phyloP scores from a whole-genome alignment of 73 alveolate genomes.

The Blepharisma japonicum region DNA sequence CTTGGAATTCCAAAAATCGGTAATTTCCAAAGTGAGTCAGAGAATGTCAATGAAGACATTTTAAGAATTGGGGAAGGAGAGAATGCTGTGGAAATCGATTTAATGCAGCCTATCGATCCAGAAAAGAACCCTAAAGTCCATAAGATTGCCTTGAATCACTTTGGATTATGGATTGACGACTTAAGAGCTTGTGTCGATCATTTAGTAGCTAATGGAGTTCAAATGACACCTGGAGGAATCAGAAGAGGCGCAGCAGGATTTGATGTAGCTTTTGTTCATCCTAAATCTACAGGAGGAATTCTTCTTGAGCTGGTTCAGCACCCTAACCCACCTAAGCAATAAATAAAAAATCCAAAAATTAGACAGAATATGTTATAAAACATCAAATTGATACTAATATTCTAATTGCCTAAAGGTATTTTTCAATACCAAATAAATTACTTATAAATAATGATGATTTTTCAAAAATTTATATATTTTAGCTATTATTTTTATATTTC shows the following conservation, averaged over 20 bases:
- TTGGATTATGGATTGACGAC: slow-evolving; percentile 68
- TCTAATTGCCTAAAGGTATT: too few species aligned
- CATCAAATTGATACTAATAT: too few species aligned
- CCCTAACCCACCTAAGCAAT: slow-evolving; percentile 22
- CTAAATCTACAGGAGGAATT: slow-evolving; percentile 60
- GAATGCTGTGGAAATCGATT: slow-evolving; percentile 58
- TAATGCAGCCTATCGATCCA: slow-evolving; percentile 70
- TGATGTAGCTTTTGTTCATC: slow-evolving; percentile 69
- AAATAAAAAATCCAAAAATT: too few species aligned
- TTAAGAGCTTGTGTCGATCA: slow-evolving; percentile 51
- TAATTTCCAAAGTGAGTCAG: slow-evolving; percentile 44
- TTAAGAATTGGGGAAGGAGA: slow-evolving; percentile 54
- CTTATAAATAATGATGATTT: too few species aligned
- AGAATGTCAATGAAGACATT: slow-evolving; percentile 71
- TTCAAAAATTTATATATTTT: too few species aligned
- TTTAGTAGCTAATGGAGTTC: slow-evolving; percentile 47
- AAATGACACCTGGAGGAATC: slow-evolving; percentile 58
- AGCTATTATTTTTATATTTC: too few species aligned
- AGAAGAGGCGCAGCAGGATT: slow-evolving; percentile 65
- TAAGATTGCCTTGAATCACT: slow-evolving; percentile 57
- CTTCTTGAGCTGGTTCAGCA: slow-evolving; percentile 60
- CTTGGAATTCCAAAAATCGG: slow-evolving; percentile 53
- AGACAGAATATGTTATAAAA: too few species aligned
- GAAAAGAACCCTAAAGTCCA: slow-evolving; percentile 71
- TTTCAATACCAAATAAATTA: too few species aligned